Evolutionary conservation across 2,329 filamentous ascomycete species (phyloP).

Genomic region (Penicillium sp.): DNA sequence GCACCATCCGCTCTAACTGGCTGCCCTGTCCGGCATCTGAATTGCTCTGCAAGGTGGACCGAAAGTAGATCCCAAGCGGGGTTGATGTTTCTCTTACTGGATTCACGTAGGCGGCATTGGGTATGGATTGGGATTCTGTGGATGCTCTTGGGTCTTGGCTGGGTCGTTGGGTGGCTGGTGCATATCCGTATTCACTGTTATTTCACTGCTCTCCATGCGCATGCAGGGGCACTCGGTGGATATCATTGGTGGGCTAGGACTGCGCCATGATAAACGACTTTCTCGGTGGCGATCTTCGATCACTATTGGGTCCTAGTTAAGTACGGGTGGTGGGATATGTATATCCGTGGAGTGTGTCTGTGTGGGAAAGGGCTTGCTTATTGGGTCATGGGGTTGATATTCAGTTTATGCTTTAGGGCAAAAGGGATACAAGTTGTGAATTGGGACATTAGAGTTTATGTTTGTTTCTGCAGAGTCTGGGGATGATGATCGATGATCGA

Average conservation of each 20-base stretch:
- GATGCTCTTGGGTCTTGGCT: background rate
- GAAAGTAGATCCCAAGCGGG: background rate
- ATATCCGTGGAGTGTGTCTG: background rate
- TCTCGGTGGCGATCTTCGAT: background rate
- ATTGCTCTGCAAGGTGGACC: background rate
- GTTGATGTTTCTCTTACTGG: background rate
- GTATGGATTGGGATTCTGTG: background rate
- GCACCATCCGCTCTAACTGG: background rate
- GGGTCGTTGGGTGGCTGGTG: background rate
- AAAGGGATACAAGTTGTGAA: background rate
- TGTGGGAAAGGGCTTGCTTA: background rate
- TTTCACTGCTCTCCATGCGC: too few species aligned
- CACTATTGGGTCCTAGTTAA: background rate
- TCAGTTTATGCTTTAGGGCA: background rate
- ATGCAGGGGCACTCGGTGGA: background rate
- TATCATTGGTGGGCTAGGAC: background rate
- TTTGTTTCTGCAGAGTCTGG: conserved; percentile 3
- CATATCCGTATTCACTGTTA: background rate
- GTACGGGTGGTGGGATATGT: background rate
- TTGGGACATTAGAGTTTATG: background rate
- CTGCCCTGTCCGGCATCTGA: background rate
- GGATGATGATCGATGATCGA: conserved; percentile 1
- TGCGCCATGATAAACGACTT: background rate
- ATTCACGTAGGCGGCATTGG: background rate
- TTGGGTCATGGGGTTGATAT: background rate